These are phyloP conservation scores for Phanerodontia chrysosporium DNA, from an alignment of 768 basidiomycete genomes.

Conservation along the genomic window DNA sequence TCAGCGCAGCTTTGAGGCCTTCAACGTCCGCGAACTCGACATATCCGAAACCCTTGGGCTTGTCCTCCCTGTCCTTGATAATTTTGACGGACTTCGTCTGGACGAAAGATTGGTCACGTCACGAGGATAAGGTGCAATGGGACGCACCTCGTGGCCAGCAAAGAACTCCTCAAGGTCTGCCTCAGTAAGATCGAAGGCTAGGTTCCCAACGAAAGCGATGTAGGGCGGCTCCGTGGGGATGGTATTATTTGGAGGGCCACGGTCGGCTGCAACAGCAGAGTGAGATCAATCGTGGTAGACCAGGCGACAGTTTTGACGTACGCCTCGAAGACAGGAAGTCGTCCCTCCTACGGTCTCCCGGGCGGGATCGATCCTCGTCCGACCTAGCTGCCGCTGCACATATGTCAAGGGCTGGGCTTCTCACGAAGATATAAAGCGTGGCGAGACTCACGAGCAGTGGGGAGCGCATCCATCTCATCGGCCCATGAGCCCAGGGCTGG, in stretches of 20 bases:
- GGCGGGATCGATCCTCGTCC: constrained; percentile 57
- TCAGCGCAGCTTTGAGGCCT: constrained; percentile 78
- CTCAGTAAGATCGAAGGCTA: constrained; percentile 90
- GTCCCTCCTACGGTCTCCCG: constrained; percentile 54
- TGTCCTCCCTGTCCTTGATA: constrained; percentile 88
- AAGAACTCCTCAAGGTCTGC: constrained; percentile 81
- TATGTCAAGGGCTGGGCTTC: constrained; percentile 7
- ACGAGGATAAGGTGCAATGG: not conserved
- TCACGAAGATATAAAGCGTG: not conserved
- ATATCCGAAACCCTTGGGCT: constrained; percentile 97
- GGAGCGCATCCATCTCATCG: constrained; percentile 94
- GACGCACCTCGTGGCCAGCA: constrained; percentile 50
- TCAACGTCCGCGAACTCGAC: constrained; percentile 91
- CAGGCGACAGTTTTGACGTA: constrained; percentile 33
- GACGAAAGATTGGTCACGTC: not conserved
- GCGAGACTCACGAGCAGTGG: constrained; percentile 79
- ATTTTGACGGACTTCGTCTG: constrained; percentile 87
- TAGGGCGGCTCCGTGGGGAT: constrained; percentile 92
- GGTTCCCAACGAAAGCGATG: constrained; percentile 95
- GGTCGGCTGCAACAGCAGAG: constrained; percentile 41
- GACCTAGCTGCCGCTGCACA: constrained; percentile 55
- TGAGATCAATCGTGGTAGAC: constrained; percentile 2
- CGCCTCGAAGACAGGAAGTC: constrained; percentile 62
- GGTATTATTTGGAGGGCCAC: constrained; percentile 60
- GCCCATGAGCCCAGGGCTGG: constrained; percentile 93